Percentiles rank a stretch among this genome's conserved stretches.
Evolutionary conservation across 495 filamentous ascomycete genomes (phyloP).

Genomic region (Delitschia confertaspora): DNA sequence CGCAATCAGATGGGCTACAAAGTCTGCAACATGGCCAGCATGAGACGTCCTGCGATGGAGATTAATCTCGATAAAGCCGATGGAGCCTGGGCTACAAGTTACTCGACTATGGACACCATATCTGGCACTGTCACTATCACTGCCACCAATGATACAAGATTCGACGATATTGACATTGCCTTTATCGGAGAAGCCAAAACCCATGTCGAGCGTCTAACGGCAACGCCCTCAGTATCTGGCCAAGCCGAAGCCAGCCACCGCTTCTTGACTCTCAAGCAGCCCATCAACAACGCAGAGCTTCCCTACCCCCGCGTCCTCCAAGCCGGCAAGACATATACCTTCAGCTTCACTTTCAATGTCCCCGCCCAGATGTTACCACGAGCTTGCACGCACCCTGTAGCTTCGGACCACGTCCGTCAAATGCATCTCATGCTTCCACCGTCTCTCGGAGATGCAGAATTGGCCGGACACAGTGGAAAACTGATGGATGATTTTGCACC

Average conservation of each 20-base stretch:
- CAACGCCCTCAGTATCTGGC: slow-evolving; percentile 40
- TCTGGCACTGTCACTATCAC: slow-evolving; percentile 53
- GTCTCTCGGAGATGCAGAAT: slow-evolving; percentile 57
- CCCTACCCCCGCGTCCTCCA: slow-evolving; percentile 62
- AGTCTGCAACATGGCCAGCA: slow-evolving; percentile 22
- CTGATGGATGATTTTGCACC: slow-evolving; percentile 75
- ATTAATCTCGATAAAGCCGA: slow-evolving; percentile 33
- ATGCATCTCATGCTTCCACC: slow-evolving; percentile 76
- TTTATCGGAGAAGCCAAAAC: slow-evolving; percentile 60
- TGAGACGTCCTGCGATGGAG: slow-evolving; percentile 28
- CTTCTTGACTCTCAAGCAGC: slow-evolving; percentile 78
- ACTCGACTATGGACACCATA: slow-evolving; percentile 53
- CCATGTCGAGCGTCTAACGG: slow-evolving; percentile 44
- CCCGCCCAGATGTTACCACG: slow-evolving; percentile 59
- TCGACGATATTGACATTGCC: slow-evolving; percentile 72
- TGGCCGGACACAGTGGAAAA: slow-evolving; percentile 41
- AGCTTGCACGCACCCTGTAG: slow-evolving; percentile 50
- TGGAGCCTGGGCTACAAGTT: slow-evolving; percentile 39
- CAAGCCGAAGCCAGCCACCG: slow-evolving; percentile 47
- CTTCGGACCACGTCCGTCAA: slow-evolving; percentile 51
- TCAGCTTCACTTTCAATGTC: slow-evolving; percentile 84
- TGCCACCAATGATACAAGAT: slow-evolving; percentile 55
- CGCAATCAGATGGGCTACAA: slow-evolving; percentile 23
- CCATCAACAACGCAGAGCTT: slow-evolving; percentile 58
- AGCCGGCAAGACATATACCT: slow-evolving; percentile 55